Base-by-base conservation (phyloP, 306 rosid species). In the Rosa lucieae region DNA sequence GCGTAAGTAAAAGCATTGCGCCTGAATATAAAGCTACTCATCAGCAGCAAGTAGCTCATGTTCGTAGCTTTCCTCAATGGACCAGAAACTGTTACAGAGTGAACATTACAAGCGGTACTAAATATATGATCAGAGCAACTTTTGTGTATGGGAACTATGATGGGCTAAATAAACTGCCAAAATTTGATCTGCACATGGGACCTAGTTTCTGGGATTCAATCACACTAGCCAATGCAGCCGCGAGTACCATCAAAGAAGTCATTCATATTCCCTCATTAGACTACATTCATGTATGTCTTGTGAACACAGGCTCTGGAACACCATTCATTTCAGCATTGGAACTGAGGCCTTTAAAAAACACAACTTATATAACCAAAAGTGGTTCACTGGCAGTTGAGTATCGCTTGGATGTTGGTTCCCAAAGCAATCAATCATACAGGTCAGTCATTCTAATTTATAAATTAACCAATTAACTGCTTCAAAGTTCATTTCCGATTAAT, bases 291-390 rank as follows among this genome's bases (percentile, higher is more conserved):
- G 84, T 90, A 23, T 90, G 91, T 61, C 84, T 88, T 1, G 51
- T 84, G 26, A 82, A 88, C 71, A 84, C 77, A 2, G 85, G 72
- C 21, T 2, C 3, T 1, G 94, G 91, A 70, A 87, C 79, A 14
- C 94, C 92, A 3, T 90, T 88, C 82, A 87, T 90, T 73, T 88
- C 92, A 5, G 78, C 87, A 5, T 35, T 90, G 20, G 92, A 90
- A 37, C 72, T 87, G 6, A 85, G 90, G 83, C 88, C 85, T 17
- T 73, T 90, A 26, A 67, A 68, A 10, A 43, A 56, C 74, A 21
- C 61, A 10, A 78, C 56, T 67, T 87, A 89, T 35, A 13, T 11
- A 23, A 77, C 79, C 37, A 2, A 26, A 9, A 1, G 35, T 23
- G 72, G 32, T n/a, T 80, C 89, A 7, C 69, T 88, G 42, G 61